Evolutionary conservation across 2,329 filamentous ascomycete genomes (phyloP), one percentile per base, ranked within the genome.

Genomic region (Fusarium ambrosium): DNA sequence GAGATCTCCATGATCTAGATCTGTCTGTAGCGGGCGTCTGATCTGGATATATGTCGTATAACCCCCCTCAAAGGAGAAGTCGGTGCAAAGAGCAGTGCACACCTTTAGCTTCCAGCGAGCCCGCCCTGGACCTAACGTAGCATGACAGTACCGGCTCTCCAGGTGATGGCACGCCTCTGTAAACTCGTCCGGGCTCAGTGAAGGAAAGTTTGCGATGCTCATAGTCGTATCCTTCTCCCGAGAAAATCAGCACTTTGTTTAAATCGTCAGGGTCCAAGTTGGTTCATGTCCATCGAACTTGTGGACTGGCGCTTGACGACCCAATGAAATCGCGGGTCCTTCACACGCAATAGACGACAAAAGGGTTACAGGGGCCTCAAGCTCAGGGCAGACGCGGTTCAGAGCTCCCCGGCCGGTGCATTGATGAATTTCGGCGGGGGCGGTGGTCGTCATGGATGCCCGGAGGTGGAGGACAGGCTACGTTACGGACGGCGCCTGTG

Each of bases 91-190:
- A 18, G 88, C 87, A 6, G 84, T 87, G 81, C 87, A 88, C 60
- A 87, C 83, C 64, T 85, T 83, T 67, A 92, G 83, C 77, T 87
- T 89, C 87, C 90, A 91, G 68, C 85, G 84, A 71, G 83, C 84
- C 66, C 90, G 87, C 41, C 88, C 77, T 8, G 86, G 85, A 3
- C 90, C 91, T 4, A 92, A 84, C 37, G 84, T 90, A 64, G 88
- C 90, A 79, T 86, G 88, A 67, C 88, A 86, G 80, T 92, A 92
- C 71, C 81, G 86, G 41, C 87, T 85, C 72, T 92, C 90, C 24
- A 92, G 85, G 64, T 89, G 85, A 76, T 92, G 89, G 81, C 92
- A 94, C 64, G 87, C 89, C 78, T 90, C 87, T 63, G 89, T 83
- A 73, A 94, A 94, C 79, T 94, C 92, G 45, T 90, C 87, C 13